A percentile compares a stretch with the other conserved stretches of the same genome.
Conservation (phyloP, 768 basidiomycete species). For the Calocybe gangraenosa region DNA sequence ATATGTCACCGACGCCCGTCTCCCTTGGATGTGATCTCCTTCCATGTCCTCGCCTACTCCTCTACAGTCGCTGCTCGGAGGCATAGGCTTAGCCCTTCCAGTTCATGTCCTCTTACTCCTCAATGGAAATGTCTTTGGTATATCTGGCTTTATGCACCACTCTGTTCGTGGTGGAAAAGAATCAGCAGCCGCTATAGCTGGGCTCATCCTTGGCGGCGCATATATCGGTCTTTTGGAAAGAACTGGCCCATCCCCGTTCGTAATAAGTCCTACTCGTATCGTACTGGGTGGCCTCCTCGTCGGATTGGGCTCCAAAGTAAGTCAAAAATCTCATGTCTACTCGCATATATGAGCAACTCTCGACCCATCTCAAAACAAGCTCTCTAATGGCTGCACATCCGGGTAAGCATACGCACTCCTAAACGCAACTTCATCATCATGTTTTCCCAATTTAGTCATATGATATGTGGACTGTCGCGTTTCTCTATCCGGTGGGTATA, state of each 20-base stretch:
- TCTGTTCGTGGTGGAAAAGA: conserved; percentile 42
- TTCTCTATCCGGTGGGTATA: conserved; percentile 46
- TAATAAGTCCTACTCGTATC: conserved; percentile 24
- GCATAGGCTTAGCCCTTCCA: conserved; percentile 46
- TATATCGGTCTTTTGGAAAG: conserved; percentile 38
- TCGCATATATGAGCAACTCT: background rate
- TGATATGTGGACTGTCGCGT: conserved; percentile 57
- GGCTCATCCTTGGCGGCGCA: conserved; percentile 47
- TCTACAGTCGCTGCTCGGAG: conserved; percentile 52
- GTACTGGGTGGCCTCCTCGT: conserved; percentile 51
- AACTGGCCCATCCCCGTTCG: conserved; percentile 22
- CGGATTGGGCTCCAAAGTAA: conserved; percentile 55
- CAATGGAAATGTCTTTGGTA: conserved; percentile 55
- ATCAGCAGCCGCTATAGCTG: conserved; percentile 35
- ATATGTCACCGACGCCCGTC: background rate
- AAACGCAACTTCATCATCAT: background rate
- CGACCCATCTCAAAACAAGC: no score
- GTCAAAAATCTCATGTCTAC: background rate
- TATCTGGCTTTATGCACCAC: conserved; percentile 58
- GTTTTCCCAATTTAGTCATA: conserved; percentile 39
- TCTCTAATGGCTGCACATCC: conserved; percentile 63
- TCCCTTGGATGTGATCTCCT: conserved; percentile 1
- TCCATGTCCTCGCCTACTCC: conserved; percentile 40
- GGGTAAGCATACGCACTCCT: conserved; percentile 32
- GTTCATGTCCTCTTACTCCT: conserved; percentile 48